Conservation (phyloP, 768 basidiomycete species). For the Cystobasidium onofrii region DNA sequence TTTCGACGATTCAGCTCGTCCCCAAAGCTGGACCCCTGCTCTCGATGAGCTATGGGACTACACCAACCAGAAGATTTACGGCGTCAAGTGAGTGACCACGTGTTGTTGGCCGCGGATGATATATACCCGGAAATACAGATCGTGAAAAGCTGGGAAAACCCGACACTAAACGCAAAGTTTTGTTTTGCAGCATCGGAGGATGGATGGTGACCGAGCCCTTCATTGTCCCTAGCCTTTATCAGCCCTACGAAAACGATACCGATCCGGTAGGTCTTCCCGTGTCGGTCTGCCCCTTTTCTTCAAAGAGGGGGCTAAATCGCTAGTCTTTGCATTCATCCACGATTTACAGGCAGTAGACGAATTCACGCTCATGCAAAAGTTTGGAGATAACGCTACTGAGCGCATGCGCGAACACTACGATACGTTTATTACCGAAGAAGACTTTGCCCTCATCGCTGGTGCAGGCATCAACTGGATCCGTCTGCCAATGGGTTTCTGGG, state of each 20-base stretch:
- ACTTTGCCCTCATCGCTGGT: slow-evolving; percentile 84
- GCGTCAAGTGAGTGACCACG: slow-evolving; percentile 18
- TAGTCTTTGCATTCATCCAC: too few species aligned
- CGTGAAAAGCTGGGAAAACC: neutral
- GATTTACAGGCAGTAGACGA: slow-evolving; percentile 63
- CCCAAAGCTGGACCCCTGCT: slow-evolving; percentile 44
- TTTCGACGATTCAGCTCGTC: slow-evolving; percentile 41
- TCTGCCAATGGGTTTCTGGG: slow-evolving; percentile 86
- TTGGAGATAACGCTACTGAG: slow-evolving; percentile 58
- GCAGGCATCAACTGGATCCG: slow-evolving; percentile 92
- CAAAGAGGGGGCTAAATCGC: too few species aligned
- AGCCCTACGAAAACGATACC: slow-evolving; percentile 43
- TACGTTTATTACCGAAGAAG: slow-evolving; percentile 91
- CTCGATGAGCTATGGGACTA: slow-evolving; percentile 35
- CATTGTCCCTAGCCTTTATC: slow-evolving; percentile 49
- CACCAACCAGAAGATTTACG: slow-evolving; percentile 25
- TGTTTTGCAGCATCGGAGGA: slow-evolving; percentile 56
- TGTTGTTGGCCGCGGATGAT: too few species aligned
- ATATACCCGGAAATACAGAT: too few species aligned
- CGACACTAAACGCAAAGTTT: neutral
- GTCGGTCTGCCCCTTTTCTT: too few species aligned
- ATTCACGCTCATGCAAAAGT: slow-evolving; percentile 70
- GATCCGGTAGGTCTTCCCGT: too few species aligned
- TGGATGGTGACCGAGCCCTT: slow-evolving; percentile 89
- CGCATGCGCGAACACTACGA: slow-evolving; percentile 79